Conservation (phyloP, 2,329 filamentous ascomycete genomes). For the Alternaria gaisen region DNA sequence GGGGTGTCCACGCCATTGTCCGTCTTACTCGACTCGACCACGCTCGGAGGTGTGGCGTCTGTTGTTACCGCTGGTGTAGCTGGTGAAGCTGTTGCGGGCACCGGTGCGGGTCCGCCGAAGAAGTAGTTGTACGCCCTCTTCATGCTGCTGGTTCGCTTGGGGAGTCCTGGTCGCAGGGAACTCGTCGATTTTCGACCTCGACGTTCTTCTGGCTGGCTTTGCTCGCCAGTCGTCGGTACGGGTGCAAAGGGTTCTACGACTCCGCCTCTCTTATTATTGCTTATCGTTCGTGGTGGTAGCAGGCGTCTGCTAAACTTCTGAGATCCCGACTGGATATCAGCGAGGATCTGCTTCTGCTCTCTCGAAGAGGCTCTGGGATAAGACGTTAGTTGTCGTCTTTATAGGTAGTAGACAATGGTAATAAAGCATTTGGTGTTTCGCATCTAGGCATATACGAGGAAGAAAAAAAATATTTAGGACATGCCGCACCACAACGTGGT, state of each 20-base stretch:
- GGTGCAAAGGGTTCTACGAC: slow-evolving; percentile 39
- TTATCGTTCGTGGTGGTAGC: slow-evolving; percentile 26
- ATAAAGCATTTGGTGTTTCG: slow-evolving; percentile 10
- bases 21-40: slow-evolving; percentile 25
- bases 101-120: slow-evolving; percentile 41
- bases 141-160: slow-evolving; percentile 52
- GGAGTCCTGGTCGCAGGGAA: slow-evolving; percentile 44
- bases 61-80: slow-evolving; percentile 40
- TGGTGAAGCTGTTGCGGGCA: slow-evolving; percentile 36
- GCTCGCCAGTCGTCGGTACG: slow-evolving; percentile 39
- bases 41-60: slow-evolving; percentile 31
- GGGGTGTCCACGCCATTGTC: slow-evolving; percentile 46
- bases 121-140: slow-evolving; percentile 53
- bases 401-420: slow-evolving; percentile 9
- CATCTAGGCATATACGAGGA: slow-evolving; percentile 1
- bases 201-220: slow-evolving; percentile 39
- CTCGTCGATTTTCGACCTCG: slow-evolving; percentile 46
- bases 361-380: slow-evolving; percentile 41
- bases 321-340: slow-evolving; percentile 50
- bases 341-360: slow-evolving; percentile 52
- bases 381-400: slow-evolving; percentile 17
- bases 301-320: slow-evolving; percentile 49
- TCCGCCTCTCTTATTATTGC: slow-evolving; percentile 35
- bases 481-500: not conserved
- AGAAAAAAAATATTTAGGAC: slow-evolving; percentile 12